Conservation (phyloP, 768 basidiomycete species). For the Saitozyma podzolica region DNA sequence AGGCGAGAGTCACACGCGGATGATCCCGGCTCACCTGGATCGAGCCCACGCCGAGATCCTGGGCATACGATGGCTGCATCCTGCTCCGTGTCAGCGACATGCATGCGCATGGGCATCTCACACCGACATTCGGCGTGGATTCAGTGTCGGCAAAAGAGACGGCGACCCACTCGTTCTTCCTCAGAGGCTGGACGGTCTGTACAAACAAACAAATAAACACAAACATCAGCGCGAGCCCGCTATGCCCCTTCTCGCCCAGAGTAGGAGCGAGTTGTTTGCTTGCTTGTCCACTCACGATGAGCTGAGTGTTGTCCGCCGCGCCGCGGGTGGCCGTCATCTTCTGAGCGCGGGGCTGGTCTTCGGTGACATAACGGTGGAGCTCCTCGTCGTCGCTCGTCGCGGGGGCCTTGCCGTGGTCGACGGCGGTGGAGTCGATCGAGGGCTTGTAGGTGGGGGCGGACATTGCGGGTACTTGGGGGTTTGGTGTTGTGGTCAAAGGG, state of each 20-base stretch:
- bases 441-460: conserved; percentile 34
- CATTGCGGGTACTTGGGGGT: conserved; percentile 16
- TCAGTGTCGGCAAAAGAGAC: background rate
- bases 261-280: too few species aligned
- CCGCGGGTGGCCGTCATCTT: conserved; percentile 23
- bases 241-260: too few species aligned
- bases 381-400: conserved; percentile 28
- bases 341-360: conserved; percentile 30
- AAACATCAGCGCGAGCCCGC: background rate
- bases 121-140: too few species aligned
- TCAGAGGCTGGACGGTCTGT: conserved; percentile 42
- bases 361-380: conserved; percentile 45
- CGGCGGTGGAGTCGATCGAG: conserved; percentile 37
- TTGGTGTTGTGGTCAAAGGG: background rate
- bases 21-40: conserved; percentile 56
- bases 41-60: conserved; percentile 71
- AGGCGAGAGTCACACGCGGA: too few species aligned
- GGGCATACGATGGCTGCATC: conserved; percentile 81
- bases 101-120: too few species aligned
- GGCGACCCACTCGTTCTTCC: conserved; percentile 40
- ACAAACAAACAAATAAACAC: background rate
- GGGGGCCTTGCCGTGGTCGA: conserved; percentile 18
- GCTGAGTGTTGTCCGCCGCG: background rate
- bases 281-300: conserved; percentile 15
- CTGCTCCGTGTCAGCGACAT: conserved; percentile 13